A percentile compares a stretch with the other conserved stretches of the same genome.
These are phyloP conservation scores for Microbotryum scabiosae DNA, from an alignment of 1,284 basidiomycete genomes.

Conservation along the genomic window DNA sequence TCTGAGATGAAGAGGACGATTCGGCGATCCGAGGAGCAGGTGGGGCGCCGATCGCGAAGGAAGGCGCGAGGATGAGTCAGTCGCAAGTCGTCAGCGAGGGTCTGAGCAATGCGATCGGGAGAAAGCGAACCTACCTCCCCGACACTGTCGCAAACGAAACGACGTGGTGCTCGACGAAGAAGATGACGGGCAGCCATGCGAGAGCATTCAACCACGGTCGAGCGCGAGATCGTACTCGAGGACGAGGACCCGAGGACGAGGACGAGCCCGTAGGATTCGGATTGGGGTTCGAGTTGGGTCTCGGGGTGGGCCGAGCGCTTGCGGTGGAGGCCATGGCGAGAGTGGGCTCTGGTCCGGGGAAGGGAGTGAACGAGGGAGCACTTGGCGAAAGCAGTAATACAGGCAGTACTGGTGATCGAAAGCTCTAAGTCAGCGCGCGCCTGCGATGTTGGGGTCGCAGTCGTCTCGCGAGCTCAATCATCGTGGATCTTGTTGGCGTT, in stretches of 20 bases:
- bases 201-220: constrained; percentile 26
- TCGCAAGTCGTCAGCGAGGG: not conserved
- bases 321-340: no score
- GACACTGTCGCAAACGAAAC: constrained; percentile 44
- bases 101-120: not conserved
- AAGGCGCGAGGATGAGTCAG: not conserved
- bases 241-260: not conserved
- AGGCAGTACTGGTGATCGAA: no score
- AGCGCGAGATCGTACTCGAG: not conserved
- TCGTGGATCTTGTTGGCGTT: not conserved
- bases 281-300: no score
- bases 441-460: no score
- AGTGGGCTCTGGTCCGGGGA: no score
- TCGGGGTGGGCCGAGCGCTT: no score
- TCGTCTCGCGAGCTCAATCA: no score
- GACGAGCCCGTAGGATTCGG: not conserved
- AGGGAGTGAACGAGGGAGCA: no score
- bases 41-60: not conserved
- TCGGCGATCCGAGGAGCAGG: not conserved
- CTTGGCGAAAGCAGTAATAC: no score
- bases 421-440: no score
- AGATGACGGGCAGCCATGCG: constrained; percentile 46
- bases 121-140: constrained; percentile 38
- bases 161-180: constrained; percentile 45
- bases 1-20: constrained; percentile 7